phyloP scores from a whole-genome alignment of 2,329 filamentous ascomycete species.

The Dothistroma pini region DNA sequence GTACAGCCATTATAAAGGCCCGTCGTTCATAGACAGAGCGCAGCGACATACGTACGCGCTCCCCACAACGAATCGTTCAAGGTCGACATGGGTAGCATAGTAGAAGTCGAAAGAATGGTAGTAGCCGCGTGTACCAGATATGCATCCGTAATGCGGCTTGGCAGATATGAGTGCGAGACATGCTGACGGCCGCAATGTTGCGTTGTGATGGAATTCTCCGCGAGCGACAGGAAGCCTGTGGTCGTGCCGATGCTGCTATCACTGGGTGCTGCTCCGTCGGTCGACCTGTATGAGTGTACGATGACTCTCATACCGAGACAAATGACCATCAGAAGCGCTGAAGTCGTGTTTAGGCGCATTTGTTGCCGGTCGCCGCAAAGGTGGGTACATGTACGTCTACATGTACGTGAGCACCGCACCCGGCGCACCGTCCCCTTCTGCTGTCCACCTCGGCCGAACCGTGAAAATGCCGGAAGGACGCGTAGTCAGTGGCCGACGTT shows the following conservation, averaged over 20 bases:
- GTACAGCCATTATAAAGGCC: not conserved
- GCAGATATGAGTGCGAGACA: not conserved
- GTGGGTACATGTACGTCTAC: not conserved
- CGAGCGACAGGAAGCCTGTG: not conserved
- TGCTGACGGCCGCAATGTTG: not conserved
- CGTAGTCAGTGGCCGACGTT: no score
- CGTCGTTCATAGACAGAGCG: not conserved
- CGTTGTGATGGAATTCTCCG: not conserved
- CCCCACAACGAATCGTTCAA: not conserved
- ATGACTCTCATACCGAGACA: no score
- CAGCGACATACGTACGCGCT: not conserved
- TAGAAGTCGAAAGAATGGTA: not conserved
- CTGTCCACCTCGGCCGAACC: conserved; percentile 1
- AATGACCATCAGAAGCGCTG: no score
- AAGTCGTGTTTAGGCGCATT: no score
- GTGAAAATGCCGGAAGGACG: not conserved
- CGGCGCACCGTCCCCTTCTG: no score
- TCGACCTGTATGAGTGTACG: no score
- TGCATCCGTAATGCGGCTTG: not conserved
- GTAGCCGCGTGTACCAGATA: conserved; percentile 5
- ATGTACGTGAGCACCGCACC: not conserved
- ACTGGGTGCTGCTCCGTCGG: no score
- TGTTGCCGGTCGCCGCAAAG: not conserved
- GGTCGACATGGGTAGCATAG: not conserved
- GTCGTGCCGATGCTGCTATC: not conserved